phyloP scores from a whole-genome alignment of 1,284 basidiomycete genomes.

The Coriolopsis trogii region DNA sequence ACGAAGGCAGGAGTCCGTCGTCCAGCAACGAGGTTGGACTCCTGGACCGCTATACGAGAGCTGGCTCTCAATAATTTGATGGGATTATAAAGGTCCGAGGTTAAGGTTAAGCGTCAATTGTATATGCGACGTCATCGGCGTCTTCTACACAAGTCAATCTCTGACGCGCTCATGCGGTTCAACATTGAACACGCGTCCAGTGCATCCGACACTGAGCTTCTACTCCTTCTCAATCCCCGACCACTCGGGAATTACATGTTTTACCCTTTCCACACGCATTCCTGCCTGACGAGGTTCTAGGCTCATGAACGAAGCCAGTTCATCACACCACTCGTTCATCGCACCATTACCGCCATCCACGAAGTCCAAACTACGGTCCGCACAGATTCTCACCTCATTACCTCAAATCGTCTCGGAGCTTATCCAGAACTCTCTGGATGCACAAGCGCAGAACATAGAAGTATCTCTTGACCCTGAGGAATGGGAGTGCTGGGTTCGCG shows the following conservation, averaged over 20 bases:
- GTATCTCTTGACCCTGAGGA: slow-evolving; percentile 68
- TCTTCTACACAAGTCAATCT: not conserved
- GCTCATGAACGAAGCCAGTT: not conserved
- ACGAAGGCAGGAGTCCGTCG: too few species aligned
- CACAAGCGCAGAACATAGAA: slow-evolving; percentile 62
- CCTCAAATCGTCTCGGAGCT: slow-evolving; percentile 82
- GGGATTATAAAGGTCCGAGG: too few species aligned
- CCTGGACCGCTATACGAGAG: too few species aligned
- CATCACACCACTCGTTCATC: not conserved
- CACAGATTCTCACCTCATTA: slow-evolving; percentile 81
- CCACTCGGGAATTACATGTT: not conserved
- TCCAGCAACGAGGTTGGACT: too few species aligned
- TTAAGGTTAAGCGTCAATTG: not conserved
- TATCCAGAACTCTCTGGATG: slow-evolving; percentile 82
- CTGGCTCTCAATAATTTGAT: too few species aligned
- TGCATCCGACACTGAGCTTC: not conserved
- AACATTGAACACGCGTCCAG: not conserved
- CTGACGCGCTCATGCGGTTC: not conserved
- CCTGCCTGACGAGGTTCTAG: too few species aligned
- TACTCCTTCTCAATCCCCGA: not conserved
- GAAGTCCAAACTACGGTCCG: slow-evolving; percentile 73
- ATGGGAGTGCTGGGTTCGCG: slow-evolving; percentile 82
- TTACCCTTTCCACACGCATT: not conserved
- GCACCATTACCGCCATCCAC: slow-evolving; percentile 50
- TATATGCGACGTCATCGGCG: not conserved